A percentile compares a stretch with the other conserved stretches of the same genome.
These are phyloP conservation scores for Crithidia bombi DNA, from an alignment of 208 protist species.

Conservation along the genomic window DNA sequence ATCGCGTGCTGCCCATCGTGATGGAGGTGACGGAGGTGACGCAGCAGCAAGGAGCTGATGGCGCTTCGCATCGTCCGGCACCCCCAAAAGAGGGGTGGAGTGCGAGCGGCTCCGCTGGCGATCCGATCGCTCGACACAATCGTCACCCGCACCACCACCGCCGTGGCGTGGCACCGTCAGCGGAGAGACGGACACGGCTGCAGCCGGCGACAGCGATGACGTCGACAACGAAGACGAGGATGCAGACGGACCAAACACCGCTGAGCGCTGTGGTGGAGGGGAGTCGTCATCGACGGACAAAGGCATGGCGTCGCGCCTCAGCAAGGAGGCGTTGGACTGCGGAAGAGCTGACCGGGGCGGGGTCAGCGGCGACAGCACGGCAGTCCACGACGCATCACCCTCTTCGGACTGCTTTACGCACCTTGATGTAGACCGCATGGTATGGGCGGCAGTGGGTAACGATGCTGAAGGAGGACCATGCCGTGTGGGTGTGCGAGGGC, in stretches of 20 bases:
- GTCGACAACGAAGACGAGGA: background rate
- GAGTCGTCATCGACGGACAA: no score
- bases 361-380: conserved; percentile 25
- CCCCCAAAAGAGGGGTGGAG: background rate
- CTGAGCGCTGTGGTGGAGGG: no score
- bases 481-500: background rate
- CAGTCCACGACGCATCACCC: conserved; percentile 12
- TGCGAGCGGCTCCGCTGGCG: background rate
- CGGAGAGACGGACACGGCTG: conserved; percentile 23
- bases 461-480: no score
- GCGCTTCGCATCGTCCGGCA: background rate
- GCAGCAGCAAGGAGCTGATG: background rate
- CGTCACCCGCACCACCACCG: background rate
- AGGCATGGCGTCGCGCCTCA: no score
- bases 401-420: no score
- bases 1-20: background rate
- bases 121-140: background rate
- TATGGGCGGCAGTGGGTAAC: no score
- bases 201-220: conserved; percentile 1
- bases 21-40: background rate
- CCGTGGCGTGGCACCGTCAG: conserved; percentile 10
- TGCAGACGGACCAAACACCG: background rate
- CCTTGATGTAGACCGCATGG: no score
- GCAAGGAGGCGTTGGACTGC: background rate
- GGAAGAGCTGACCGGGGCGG: conserved; percentile 9